phyloP scores from a whole-genome alignment of 106 monocot species.

The Triglochin maritima region DNA sequence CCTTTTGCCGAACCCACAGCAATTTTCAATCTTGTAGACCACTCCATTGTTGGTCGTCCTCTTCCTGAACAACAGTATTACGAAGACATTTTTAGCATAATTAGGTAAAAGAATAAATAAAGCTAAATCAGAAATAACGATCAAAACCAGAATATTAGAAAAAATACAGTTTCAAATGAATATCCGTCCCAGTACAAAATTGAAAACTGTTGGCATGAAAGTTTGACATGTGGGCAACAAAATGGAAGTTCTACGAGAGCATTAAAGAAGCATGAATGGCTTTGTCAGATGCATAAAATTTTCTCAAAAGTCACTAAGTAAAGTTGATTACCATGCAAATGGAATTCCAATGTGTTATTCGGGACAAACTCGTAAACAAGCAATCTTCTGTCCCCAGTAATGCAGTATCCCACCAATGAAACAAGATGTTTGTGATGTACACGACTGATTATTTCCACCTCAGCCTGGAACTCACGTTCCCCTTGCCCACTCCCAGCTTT shows the following conservation, averaged over 20 bases:
- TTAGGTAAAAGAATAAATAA: not conserved
- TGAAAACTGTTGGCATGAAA: no score
- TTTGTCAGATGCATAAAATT: no score
- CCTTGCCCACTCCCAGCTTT: conserved; percentile 26
- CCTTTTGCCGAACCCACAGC: conserved; percentile 25
- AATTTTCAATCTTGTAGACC: conserved; percentile 22
- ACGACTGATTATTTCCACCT: conserved; percentile 31
- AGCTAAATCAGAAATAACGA: not conserved
- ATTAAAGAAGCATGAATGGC: no score
- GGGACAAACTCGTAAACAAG: conserved; percentile 21
- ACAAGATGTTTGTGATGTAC: conserved; percentile 27
- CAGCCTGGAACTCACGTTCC: conserved; percentile 24
- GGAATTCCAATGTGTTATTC: conserved; percentile 23
- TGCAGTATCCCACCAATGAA: conserved; percentile 17
- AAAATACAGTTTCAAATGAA: no score
- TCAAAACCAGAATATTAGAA: no score
- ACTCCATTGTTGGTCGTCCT: conserved; percentile 18
- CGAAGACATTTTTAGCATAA: not conserved
- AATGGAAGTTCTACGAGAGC: no score
- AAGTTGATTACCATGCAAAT: conserved; percentile 17
- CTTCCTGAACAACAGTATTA: conserved; percentile 3
- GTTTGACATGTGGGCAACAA: no score
- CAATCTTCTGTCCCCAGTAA: conserved; percentile 13
- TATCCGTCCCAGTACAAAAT: no score
- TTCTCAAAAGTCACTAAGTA: not conserved